phyloP scores from a whole-genome alignment of 805 yeast species.

The Wickerhamomyces mucosus region DNA sequence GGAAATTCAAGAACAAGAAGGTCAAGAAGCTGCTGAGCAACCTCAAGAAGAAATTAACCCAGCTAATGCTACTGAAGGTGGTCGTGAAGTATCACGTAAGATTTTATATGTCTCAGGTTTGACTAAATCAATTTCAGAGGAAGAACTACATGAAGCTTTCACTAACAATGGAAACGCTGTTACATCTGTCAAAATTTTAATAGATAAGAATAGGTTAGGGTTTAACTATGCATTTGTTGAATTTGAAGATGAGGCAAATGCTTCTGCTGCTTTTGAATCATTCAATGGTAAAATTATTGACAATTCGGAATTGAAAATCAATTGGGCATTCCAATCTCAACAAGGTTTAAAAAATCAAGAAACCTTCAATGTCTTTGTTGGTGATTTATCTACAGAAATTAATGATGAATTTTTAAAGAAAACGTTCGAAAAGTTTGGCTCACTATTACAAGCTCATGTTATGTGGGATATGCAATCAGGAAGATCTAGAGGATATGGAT shows the following conservation, averaged over 20 bases:
- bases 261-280: conserved; percentile 50
- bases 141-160: conserved; percentile 50
- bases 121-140: conserved; percentile 57
- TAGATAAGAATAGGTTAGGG: conserved; percentile 66
- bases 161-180: conserved; percentile 42
- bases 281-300: conserved; percentile 51
- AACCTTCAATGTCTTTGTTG: conserved; percentile 72
- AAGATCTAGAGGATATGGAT: conserved; percentile 86
- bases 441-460: conserved; percentile 76
- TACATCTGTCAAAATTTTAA: conserved; percentile 56
- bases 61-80: conserved; percentile 73
- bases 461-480: conserved; percentile 98
- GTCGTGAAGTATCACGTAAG: conserved; percentile 66
- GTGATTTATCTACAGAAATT: conserved; percentile 76
- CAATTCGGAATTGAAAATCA: conserved; percentile 49
- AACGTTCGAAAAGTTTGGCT: conserved; percentile 47
- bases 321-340: conserved; percentile 81
- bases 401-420: conserved; percentile 61
- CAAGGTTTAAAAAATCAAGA: conserved; percentile 44
- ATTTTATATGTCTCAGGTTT: conserved; percentile 73
- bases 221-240: conserved; percentile 82
- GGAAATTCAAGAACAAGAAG: too few species aligned
- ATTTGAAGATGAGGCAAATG: conserved; percentile 46
- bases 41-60: conserved; percentile 28
- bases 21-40: background rate